phyloP scores from a whole-genome alignment of 169 alveolate species.

The Cryptosporidium canis region DNA sequence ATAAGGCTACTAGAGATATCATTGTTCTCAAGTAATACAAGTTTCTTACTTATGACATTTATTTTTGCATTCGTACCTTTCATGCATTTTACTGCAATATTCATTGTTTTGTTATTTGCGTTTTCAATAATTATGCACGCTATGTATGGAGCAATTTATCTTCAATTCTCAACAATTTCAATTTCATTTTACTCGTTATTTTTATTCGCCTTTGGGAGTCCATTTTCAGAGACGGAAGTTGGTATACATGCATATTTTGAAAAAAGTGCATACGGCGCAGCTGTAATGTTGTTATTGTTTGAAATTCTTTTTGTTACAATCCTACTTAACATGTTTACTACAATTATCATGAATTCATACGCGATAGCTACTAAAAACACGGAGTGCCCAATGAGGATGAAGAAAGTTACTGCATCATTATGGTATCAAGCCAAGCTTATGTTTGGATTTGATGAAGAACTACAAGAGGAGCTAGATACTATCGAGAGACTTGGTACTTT shows the following conservation, averaged over 20 bases:
- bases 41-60: slow-evolving; percentile 62
- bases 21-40: slow-evolving; percentile 35
- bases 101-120: slow-evolving; percentile 35
- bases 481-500: slow-evolving; percentile 24
- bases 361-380: slow-evolving; percentile 62
- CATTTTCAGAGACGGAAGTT: slow-evolving; percentile 36
- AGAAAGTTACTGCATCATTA: slow-evolving; percentile 65
- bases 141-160: slow-evolving; percentile 69
- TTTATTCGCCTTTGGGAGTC: slow-evolving; percentile 63
- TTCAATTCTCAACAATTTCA: slow-evolving; percentile 64
- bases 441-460: slow-evolving; percentile 55
- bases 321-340: slow-evolving; percentile 58
- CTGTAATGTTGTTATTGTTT: slow-evolving; percentile 59
- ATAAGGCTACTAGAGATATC: slow-evolving; percentile 59
- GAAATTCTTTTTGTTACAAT: slow-evolving; percentile 63
- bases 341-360: slow-evolving; percentile 69
- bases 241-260: slow-evolving; percentile 66
- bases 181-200: slow-evolving; percentile 66
- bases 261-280: slow-evolving; percentile 70
- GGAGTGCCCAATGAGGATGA: slow-evolving; percentile 61
- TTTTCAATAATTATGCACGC: slow-evolving; percentile 69
- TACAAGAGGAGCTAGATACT: slow-evolving; percentile 63
- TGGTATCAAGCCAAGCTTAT: slow-evolving; percentile 72
- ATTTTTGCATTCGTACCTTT: slow-evolving; percentile 71
- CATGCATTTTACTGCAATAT: slow-evolving; percentile 60